Conservation (phyloP, 495 filamentous ascomycete species). For the Neurospora sp. region DNA sequence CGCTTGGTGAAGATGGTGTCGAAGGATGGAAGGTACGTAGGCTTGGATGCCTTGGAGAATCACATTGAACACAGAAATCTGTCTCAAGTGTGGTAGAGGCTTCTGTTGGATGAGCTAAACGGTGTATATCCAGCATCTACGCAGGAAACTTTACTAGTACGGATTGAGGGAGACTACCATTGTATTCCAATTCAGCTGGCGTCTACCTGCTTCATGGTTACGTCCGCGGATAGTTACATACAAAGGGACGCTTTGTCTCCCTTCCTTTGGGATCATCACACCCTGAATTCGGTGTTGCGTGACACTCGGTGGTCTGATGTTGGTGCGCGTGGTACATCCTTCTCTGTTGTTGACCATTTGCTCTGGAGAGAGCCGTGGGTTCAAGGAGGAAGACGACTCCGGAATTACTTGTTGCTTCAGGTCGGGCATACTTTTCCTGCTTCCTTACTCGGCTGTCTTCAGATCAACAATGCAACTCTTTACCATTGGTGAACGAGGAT, state of each 20-base stretch:
- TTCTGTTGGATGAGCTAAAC: background rate
- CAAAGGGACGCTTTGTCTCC: background rate
- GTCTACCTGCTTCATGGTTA: background rate
- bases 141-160: background rate
- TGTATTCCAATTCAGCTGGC: background rate
- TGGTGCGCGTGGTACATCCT: background rate
- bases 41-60: background rate
- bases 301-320: background rate
- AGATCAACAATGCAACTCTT: background rate
- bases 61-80: background rate
- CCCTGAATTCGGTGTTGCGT: background rate
- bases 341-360: background rate
- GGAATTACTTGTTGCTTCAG: background rate
- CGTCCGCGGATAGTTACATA: background rate
- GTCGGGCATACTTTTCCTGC: background rate
- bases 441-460: background rate
- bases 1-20: background rate
- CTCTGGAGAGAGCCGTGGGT: background rate
- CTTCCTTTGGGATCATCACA: background rate
- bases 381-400: background rate
- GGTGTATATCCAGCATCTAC: background rate
- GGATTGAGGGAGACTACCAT: background rate
- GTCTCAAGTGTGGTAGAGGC: background rate
- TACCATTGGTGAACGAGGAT: background rate
- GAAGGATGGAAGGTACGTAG: background rate